Conservation (phyloP, 768 basidiomycete species). For the Kwoniella newhampshirensis region DNA sequence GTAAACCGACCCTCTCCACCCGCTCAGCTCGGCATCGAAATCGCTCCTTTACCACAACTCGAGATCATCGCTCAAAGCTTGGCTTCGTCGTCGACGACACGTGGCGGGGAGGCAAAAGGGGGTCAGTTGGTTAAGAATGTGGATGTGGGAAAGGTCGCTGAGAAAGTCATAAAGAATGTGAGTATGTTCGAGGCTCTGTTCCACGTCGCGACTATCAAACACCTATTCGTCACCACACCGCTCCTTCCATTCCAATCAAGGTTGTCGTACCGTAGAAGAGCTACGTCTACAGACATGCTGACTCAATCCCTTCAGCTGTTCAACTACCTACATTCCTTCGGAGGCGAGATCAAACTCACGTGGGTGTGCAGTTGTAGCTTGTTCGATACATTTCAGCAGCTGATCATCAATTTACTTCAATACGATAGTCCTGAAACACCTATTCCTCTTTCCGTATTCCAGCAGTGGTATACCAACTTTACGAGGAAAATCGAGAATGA, state of each 20-base stretch:
- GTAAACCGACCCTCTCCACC: constrained; percentile 17
- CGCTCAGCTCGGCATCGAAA: constrained; percentile 50
- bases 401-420: neutral
- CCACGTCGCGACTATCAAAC: too few species aligned
- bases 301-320: constrained; percentile 36
- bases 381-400: too few species aligned
- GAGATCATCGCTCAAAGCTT: constrained; percentile 26
- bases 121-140: constrained; percentile 29
- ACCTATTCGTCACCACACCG: too few species aligned
- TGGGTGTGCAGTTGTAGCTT: too few species aligned
- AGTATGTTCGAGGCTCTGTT: constrained; percentile 18
- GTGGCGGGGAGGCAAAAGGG: constrained; percentile 28
- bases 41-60: constrained; percentile 38
- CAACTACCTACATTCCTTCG: constrained; percentile 53
- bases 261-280: too few species aligned
- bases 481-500: constrained; percentile 49
- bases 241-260: neutral
- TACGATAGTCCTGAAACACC: constrained; percentile 49
- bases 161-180: constrained; percentile 53
- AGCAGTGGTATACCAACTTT: constrained; percentile 51
- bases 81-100: neutral
- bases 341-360: constrained; percentile 50
- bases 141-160: constrained; percentile 48
- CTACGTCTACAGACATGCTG: neutral
- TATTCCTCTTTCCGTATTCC: constrained; percentile 52